These are phyloP conservation scores for Seiridium unicorne DNA, from an alignment of 2,329 filamentous ascomycete species.

Conservation along the genomic window DNA sequence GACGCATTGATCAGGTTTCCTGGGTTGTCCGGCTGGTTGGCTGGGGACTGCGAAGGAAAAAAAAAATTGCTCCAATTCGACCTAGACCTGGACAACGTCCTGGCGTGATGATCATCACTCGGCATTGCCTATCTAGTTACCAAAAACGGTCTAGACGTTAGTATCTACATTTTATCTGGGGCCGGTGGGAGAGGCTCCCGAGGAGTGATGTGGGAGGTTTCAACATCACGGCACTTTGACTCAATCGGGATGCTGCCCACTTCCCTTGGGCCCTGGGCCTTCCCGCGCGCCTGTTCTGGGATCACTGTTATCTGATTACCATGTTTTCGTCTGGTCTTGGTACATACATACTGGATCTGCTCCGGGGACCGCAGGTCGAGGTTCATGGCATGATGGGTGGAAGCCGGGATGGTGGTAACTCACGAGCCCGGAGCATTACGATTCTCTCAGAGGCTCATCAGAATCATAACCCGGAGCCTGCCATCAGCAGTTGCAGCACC, in stretches of 20 bases:
- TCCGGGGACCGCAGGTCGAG: conserved; percentile 1
- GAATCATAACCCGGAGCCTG: neutral
- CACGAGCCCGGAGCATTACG: neutral
- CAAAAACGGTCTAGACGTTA: conserved; percentile 7
- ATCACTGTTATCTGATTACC: neutral
- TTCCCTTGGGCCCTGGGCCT: neutral
- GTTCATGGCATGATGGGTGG: neutral
- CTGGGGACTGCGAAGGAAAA: too few relatives aligned
- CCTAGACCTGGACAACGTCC: neutral
- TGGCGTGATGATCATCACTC: conserved; percentile 1
- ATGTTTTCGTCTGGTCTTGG: conserved; percentile 1
- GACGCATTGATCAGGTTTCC: neutral
- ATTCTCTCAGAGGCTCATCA: neutral
- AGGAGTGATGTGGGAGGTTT: neutral
- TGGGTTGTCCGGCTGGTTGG: too few relatives aligned
- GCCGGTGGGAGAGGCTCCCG: conserved; percentile 4
- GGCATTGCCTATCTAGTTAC: neutral
- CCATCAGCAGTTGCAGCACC: neutral
- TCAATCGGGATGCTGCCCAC: neutral
- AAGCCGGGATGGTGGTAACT: neutral
- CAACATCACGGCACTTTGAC: conserved; percentile 3
- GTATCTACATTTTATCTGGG: neutral
- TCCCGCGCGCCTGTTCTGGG: neutral
- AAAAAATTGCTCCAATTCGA: neutral
- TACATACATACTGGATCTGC: neutral